phyloP scores from a whole-genome alignment of 495 filamentous ascomycete species.

The Elaphomyces granulatus region DNA sequence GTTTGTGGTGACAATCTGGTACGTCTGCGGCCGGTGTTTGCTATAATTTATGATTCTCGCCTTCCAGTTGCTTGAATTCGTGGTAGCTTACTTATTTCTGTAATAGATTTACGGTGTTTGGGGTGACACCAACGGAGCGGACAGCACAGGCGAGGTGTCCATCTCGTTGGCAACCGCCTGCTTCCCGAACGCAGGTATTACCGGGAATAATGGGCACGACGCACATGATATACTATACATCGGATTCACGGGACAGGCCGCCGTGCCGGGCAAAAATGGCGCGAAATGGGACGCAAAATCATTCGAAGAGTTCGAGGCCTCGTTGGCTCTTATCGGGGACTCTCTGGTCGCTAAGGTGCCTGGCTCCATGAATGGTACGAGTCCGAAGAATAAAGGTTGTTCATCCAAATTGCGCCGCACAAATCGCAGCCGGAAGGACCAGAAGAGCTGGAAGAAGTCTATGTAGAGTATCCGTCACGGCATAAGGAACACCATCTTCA shows the following conservation, averaged over 20 bases:
- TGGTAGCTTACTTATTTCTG: slow-evolving; percentile 22
- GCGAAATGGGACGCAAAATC: slow-evolving; percentile 35
- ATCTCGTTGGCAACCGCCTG: slow-evolving; percentile 45
- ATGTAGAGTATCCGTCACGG: too few relatives aligned
- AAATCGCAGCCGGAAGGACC: too few relatives aligned
- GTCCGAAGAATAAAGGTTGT: too few relatives aligned
- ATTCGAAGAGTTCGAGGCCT: slow-evolving; percentile 33
- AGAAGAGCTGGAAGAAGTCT: too few relatives aligned
- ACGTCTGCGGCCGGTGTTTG: too few relatives aligned
- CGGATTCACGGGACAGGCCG: slow-evolving; percentile 35
- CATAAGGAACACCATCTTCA: too few relatives aligned
- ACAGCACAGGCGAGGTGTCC: slow-evolving; percentile 40
- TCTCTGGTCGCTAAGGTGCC: slow-evolving; percentile 19
- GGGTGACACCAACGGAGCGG: slow-evolving; percentile 47
- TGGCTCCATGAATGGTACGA: too few relatives aligned
- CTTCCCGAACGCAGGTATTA: slow-evolving; percentile 29
- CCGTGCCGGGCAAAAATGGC: slow-evolving; percentile 33
- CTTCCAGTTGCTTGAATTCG: too few relatives aligned
- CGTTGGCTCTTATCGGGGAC: slow-evolving; percentile 35
- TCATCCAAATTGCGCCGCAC: too few relatives aligned
- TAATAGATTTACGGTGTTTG: slow-evolving; percentile 44
- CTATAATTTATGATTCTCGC: slow-evolving; percentile 49
- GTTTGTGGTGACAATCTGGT: too few relatives aligned
- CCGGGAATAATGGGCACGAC: slow-evolving; percentile 37
- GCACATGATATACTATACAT: slow-evolving; percentile 39